phyloP scores from a whole-genome alignment of 2,329 filamentous ascomycete genomes.

The Hypoxylon sp. region DNA sequence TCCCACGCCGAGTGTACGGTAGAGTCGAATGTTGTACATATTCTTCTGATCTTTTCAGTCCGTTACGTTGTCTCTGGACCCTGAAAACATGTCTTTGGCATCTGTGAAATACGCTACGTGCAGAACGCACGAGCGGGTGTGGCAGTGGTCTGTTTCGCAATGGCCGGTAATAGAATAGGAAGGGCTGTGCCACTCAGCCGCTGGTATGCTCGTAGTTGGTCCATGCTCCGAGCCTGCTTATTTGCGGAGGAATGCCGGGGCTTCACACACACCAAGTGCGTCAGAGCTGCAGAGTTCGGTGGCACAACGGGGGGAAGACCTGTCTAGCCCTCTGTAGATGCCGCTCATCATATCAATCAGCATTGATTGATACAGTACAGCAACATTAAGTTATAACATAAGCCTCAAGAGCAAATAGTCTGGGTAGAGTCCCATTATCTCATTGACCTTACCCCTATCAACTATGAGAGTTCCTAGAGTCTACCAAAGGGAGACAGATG shows the following conservation, averaged over 20 bases:
- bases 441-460: conserved; percentile 17
- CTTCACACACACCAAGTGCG: conserved; percentile 14
- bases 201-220: conserved; percentile 8
- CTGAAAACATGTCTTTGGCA: conserved; percentile 3
- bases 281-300: conserved; percentile 17
- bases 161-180: conserved; percentile 11
- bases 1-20: conserved; percentile 8
- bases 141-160: conserved; percentile 19
- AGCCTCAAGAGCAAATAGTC: background rate
- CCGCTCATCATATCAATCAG: conserved; percentile 2
- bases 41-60: background rate
- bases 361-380: background rate
- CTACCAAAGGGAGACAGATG: conserved; percentile 2
- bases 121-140: conserved; percentile 12
- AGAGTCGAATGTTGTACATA: conserved; percentile 16
- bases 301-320: conserved; percentile 25
- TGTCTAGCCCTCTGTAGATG: conserved; percentile 20
- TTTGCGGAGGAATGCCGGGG: conserved; percentile 21
- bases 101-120: background rate
- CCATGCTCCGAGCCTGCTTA: conserved; percentile 15
- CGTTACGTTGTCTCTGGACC: conserved; percentile 5
- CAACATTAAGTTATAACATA: conserved; percentile 19
- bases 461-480: conserved; percentile 21
- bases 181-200: conserved; percentile 34
- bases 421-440: background rate